These are phyloP conservation scores for Tolypocladium inflatum DNA, from an alignment of 2,329 filamentous ascomycete species.

Conservation along the genomic window DNA sequence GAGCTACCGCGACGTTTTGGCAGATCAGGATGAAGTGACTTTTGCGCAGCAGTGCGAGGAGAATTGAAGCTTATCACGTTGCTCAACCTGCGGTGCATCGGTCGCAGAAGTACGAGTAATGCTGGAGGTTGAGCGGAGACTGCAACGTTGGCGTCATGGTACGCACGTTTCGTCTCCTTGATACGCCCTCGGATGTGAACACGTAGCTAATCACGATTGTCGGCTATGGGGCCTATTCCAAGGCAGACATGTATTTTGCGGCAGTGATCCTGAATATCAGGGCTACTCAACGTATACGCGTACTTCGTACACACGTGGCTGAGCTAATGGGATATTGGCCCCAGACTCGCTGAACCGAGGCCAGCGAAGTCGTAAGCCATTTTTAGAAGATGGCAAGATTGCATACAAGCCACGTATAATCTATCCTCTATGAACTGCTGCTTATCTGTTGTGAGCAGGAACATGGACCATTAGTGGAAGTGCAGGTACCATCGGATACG, in stretches of 20 bases:
- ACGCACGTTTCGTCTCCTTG: not conserved
- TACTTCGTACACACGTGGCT: constrained; percentile 10
- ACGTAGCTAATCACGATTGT: no score
- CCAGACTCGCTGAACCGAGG: constrained; percentile 8
- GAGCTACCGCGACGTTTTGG: not conserved
- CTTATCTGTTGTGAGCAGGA: not conserved
- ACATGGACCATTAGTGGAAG: not conserved
- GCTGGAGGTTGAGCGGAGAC: constrained; percentile 11
- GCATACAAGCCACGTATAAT: not conserved
- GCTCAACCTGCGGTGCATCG: constrained; percentile 14
- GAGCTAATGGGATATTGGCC: constrained; percentile 13
- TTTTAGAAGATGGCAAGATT: constrained; percentile 6
- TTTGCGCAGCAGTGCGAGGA: not conserved
- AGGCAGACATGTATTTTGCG: constrained; percentile 12
- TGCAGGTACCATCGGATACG: not conserved
- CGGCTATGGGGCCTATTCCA: constrained; percentile 14
- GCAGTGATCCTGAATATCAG: constrained; percentile 3
- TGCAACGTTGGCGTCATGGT: constrained; percentile 14
- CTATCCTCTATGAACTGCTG: not conserved
- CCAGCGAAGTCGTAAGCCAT: constrained; percentile 5
- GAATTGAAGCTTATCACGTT: constrained; percentile 3
- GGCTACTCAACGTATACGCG: constrained; percentile 8
- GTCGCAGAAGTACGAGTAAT: constrained; percentile 16
- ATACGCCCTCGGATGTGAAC: no score
- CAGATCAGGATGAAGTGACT: not conserved